Percentiles rank a stretch among this genome's conserved stretches.
Evolutionary conservation across 495 filamentous ascomycete genomes (phyloP).

Genomic region (Daldinia decipiens): DNA sequence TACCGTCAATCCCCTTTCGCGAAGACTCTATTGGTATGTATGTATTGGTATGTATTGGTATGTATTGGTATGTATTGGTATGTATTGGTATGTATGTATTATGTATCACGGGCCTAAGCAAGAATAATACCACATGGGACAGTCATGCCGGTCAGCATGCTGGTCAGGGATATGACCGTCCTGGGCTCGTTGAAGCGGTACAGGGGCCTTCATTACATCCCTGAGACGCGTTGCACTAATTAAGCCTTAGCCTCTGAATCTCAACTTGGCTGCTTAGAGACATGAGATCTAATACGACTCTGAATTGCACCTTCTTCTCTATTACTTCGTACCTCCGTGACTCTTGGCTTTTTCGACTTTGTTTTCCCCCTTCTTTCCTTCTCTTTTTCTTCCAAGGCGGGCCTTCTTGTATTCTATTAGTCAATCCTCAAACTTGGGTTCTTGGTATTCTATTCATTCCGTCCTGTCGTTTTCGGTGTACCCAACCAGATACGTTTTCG

Average conservation of each 20-base stretch:
- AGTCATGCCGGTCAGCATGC: conserved; percentile 22
- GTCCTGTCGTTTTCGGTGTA: conserved; percentile 34
- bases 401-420: conserved; percentile 44
- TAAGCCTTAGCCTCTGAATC: conserved; percentile 39
- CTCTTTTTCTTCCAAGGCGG: conserved; percentile 43
- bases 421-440: conserved; percentile 34
- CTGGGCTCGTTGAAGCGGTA: conserved; percentile 43
- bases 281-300: conserved; percentile 50
- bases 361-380: conserved; percentile 43
- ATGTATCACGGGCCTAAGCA: neutral
- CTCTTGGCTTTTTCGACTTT: conserved; percentile 34
- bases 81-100: neutral
- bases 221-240: conserved; percentile 49
- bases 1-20: neutral
- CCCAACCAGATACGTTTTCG: conserved; percentile 16
- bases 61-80: too few relatives aligned
- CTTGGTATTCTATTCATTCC: conserved; percentile 36
- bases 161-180: conserved; percentile 22
- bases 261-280: conserved; percentile 30
- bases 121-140: conserved; percentile 21
- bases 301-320: conserved; percentile 45
- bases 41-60: neutral
- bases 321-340: conserved; percentile 37
- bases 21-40: conserved; percentile 4
- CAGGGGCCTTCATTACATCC: conserved; percentile 47